phyloP scores from a whole-genome alignment of 345 rosid genomes.

The Populus davidiana region DNA sequence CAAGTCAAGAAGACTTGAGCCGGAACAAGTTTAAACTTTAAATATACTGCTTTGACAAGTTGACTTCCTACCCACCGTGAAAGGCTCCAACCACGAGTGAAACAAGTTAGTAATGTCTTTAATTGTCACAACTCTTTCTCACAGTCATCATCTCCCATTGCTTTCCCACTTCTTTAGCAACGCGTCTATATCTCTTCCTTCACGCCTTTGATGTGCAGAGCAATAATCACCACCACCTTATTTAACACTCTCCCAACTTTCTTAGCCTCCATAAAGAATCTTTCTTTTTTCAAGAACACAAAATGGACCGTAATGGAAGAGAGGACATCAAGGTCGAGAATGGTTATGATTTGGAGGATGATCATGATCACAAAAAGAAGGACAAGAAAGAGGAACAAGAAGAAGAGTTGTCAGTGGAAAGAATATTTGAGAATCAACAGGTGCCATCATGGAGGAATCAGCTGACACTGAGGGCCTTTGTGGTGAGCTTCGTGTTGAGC shows the following conservation, averaged over 20 bases:
- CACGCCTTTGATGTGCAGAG: background rate
- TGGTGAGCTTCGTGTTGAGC: constrained; percentile 18
- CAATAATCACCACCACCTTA: background rate
- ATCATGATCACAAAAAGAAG: background rate
- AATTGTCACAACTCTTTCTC: background rate
- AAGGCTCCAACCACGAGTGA: too few species aligned
- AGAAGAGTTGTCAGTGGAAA: constrained; percentile 10
- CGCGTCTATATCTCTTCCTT: background rate
- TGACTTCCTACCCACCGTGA: too few species aligned
- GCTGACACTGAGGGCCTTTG: constrained; percentile 21
- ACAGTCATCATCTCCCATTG: background rate
- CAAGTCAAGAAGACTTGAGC: too few species aligned
- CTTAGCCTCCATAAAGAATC: background rate
- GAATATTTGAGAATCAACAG: constrained; percentile 8
- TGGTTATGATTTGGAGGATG: background rate
- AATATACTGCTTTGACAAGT: too few species aligned
- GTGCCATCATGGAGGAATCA: constrained; percentile 22
- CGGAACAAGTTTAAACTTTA: too few species aligned
- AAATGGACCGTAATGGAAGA: constrained; percentile 1
- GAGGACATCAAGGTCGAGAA: background rate
- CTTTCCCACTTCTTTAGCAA: background rate
- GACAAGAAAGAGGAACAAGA: background rate
- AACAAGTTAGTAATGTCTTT: too few species aligned
- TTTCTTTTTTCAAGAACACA: background rate
- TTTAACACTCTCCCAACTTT: background rate